Percentiles rank a stretch among this genome's conserved stretches.
Evolutionary conservation across 2,329 filamentous ascomycete genomes (phyloP).

Genomic region (Penicillium glabrum): DNA sequence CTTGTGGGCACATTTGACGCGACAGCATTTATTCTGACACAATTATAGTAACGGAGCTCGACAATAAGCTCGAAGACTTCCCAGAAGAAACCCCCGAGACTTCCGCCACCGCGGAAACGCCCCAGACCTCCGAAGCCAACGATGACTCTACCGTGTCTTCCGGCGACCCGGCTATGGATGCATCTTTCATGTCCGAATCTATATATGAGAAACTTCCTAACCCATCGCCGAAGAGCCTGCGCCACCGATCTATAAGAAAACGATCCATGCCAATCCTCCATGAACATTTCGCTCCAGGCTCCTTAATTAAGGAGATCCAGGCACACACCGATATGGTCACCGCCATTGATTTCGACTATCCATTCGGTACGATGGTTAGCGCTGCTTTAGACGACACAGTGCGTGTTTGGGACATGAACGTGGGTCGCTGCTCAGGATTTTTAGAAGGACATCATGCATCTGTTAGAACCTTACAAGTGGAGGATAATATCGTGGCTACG

Average conservation of each 20-base stretch:
- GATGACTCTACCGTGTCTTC: slow-evolving; percentile 53
- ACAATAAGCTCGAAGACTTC: slow-evolving; percentile 63
- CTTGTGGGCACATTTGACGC: neutral
- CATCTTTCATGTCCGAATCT: slow-evolving; percentile 92
- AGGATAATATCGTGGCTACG: slow-evolving; percentile 92
- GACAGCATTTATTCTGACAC: slow-evolving; percentile 1
- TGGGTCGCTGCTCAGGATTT: slow-evolving; percentile 85
- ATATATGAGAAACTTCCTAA: slow-evolving; percentile 88
- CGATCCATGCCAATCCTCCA: slow-evolving; percentile 89
- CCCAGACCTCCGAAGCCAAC: slow-evolving; percentile 36
- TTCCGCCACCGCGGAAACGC: slow-evolving; percentile 34
- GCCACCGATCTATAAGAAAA: slow-evolving; percentile 49
- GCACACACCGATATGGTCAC: slow-evolving; percentile 88
- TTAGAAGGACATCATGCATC: slow-evolving; percentile 94
- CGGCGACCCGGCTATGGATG: slow-evolving; percentile 53
- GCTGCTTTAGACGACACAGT: slow-evolving; percentile 91
- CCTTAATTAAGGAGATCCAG: slow-evolving; percentile 81
- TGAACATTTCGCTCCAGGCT: slow-evolving; percentile 90
- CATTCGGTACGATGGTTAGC: slow-evolving; percentile 92
- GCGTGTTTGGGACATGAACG: slow-evolving; percentile 93
- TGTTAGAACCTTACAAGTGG: slow-evolving; percentile 86
- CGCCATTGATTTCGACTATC: slow-evolving; percentile 92
- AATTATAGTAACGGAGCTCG: slow-evolving; percentile 54
- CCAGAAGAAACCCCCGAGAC: slow-evolving; percentile 45
- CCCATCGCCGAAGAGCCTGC: slow-evolving; percentile 59